phyloP scores from a whole-genome alignment of 2,329 filamentous ascomycete genomes.

The Aspergillus aculeatinus region DNA sequence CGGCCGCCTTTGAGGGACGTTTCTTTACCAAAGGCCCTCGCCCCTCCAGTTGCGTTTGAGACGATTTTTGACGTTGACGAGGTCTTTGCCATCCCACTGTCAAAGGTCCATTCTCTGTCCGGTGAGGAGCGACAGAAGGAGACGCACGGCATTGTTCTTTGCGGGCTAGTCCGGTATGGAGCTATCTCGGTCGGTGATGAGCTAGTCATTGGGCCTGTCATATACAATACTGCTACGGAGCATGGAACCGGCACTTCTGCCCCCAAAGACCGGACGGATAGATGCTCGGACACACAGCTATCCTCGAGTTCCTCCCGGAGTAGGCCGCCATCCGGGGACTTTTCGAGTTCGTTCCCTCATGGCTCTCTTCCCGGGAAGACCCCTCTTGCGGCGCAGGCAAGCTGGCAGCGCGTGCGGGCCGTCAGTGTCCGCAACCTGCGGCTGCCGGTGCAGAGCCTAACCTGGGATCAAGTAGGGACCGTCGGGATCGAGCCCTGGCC shows the following conservation, averaged over 20 bases:
- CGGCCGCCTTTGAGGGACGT: conserved; percentile 26
- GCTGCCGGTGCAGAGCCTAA: conserved; percentile 73
- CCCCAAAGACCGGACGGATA: conserved; percentile 18
- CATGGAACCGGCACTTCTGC: conserved; percentile 41
- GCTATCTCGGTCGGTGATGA: conserved; percentile 73
- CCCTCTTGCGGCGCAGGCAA: conserved; percentile 58
- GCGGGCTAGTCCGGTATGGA: conserved; percentile 80
- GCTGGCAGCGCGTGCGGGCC: conserved; percentile 79
- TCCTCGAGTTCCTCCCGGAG: conserved; percentile 26
- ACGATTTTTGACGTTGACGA: conserved; percentile 89
- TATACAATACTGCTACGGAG: conserved; percentile 48
- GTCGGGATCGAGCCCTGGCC: conserved; percentile 64
- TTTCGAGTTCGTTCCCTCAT: conserved; percentile 34
- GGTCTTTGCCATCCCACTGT: conserved; percentile 72
- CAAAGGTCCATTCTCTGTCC: conserved; percentile 52
- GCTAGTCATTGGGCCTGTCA: conserved; percentile 76
- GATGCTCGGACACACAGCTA: conserved; percentile 22
- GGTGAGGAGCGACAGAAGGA: conserved; percentile 42
- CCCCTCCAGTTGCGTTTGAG: conserved; percentile 51
- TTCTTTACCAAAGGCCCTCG: conserved; percentile 15
- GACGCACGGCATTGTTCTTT: conserved; percentile 70
- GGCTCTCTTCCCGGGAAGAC: conserved; percentile 38
- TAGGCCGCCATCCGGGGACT: conserved; percentile 35
- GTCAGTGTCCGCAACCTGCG: conserved; percentile 86
- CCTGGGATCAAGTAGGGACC: conserved; percentile 83